phyloP scores from a whole-genome alignment of 176 grass and related monocot genomes.

The Ensete ventricosum region DNA sequence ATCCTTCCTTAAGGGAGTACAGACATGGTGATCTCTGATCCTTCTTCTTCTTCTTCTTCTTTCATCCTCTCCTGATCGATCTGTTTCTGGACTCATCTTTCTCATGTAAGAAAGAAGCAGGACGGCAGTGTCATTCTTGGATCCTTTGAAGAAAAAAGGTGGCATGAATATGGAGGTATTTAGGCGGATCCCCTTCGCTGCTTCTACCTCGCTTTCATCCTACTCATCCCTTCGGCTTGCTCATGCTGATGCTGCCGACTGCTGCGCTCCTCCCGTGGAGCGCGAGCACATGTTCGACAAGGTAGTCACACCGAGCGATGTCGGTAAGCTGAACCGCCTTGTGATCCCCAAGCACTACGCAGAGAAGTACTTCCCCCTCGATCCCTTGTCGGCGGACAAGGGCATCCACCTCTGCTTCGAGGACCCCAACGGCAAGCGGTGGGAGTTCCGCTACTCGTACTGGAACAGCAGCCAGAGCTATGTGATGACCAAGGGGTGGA shows the following conservation, averaged over 20 bases:
- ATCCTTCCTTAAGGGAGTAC: too few species aligned
- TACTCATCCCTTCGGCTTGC: conserved; percentile 2
- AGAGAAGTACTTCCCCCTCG: conserved; percentile 78
- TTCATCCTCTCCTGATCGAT: too few species aligned
- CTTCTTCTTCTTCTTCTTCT: too few species aligned
- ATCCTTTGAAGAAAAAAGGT: neutral
- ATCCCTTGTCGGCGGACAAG: conserved; percentile 28
- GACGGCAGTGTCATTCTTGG: too few species aligned
- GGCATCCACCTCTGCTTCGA: conserved; percentile 73
- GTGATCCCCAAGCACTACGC: conserved; percentile 94
- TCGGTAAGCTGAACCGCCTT: conserved; percentile 80
- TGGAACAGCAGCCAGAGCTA: conserved; percentile 99
- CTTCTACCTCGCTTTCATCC: conserved; percentile 2
- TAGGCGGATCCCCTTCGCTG: conserved; percentile 1
- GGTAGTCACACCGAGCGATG: conserved; percentile 84
- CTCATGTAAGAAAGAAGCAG: too few species aligned
- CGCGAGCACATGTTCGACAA: conserved; percentile 95
- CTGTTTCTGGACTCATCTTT: too few species aligned
- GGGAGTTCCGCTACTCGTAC: conserved; percentile 95
- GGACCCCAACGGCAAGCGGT: conserved; percentile 57
- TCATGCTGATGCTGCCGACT: neutral
- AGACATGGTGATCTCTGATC: too few species aligned
- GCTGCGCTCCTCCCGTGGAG: conserved; percentile 24
- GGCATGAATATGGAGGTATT: neutral
- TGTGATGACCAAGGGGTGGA: conserved; percentile 97